Percentiles rank a stretch among this genome's conserved stretches.
Evolutionary conservation across 768 basidiomycete genomes (phyloP).

Genomic region (Russula vinacea): DNA sequence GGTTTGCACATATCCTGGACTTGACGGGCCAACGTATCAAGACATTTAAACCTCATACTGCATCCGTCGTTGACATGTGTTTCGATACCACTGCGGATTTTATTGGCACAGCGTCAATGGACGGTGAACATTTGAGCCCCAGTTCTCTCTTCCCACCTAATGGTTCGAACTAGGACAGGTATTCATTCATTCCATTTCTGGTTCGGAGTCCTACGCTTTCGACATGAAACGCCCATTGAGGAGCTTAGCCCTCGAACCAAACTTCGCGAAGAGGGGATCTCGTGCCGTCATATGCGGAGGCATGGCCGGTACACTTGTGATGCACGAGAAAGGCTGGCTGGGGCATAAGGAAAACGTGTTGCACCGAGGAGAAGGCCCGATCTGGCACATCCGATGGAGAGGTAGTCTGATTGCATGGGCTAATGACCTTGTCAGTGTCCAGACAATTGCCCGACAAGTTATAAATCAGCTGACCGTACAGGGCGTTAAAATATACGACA

Average conservation of each 20-base stretch:
- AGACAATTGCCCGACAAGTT: conserved; percentile 1
- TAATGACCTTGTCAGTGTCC: conserved; percentile 70
- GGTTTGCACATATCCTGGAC: conserved; percentile 85
- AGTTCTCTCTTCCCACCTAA: conserved; percentile 1
- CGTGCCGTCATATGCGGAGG: conserved; percentile 89
- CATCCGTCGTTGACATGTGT: conserved; percentile 80
- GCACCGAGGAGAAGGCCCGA: conserved; percentile 86
- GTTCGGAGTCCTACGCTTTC: conserved; percentile 76
- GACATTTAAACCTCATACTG: conserved; percentile 86
- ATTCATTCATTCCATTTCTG: conserved; percentile 76
- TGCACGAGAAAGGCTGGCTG: conserved; percentile 95
- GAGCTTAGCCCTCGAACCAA: conserved; percentile 84
- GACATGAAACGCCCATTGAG: conserved; percentile 92
- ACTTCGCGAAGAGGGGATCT: conserved; percentile 74
- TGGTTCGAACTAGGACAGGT: conserved; percentile 70
- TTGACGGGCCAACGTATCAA: conserved; percentile 78
- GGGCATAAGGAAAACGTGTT: conserved; percentile 88
- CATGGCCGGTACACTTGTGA: conserved; percentile 78
- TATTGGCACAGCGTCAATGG: conserved; percentile 87
- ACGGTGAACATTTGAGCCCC: conserved; percentile 58
- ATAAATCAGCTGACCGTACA: conserved; percentile 34
- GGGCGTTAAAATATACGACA: conserved; percentile 96
- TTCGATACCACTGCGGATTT: conserved; percentile 86
- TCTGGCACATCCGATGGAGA: conserved; percentile 89
- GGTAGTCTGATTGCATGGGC: conserved; percentile 92